Conservation (phyloP, 108 stramenopile species). For the Schizochytrium sp. region DNA sequence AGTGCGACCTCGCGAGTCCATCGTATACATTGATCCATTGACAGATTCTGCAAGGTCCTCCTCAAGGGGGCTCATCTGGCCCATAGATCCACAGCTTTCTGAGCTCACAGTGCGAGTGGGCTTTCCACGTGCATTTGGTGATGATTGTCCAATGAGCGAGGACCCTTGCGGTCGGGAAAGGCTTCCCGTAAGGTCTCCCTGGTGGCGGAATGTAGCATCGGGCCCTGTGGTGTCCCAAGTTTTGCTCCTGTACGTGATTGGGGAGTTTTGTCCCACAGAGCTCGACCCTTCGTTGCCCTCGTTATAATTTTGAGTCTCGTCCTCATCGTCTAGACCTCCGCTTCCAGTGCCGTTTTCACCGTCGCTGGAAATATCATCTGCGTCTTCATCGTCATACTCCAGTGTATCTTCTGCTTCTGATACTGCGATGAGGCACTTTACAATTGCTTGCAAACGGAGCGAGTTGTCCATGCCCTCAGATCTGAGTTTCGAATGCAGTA, state of each 20-base stretch:
- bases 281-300: not conserved
- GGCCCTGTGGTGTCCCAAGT: not conserved
- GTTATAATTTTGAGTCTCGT: not conserved
- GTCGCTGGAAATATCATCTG: constrained; percentile 11
- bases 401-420: constrained; percentile 15
- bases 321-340: not conserved
- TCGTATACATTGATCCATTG: not conserved
- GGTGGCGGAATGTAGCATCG: constrained; percentile 6
- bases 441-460: not conserved
- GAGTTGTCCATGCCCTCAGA: constrained; percentile 47
- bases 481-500: not conserved
- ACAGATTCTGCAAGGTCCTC: constrained; percentile 12
- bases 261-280: not conserved
- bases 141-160: not conserved
- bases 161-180: constrained; percentile 12
- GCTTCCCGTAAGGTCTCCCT: not conserved
- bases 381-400: constrained; percentile 18
- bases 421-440: constrained; percentile 24
- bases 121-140: not conserved
- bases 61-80: constrained; percentile 5
- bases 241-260: not conserved
- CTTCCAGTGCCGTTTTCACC: not conserved
- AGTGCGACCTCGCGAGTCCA: constrained; percentile 12
- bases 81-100: constrained; percentile 18
- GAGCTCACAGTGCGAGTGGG: constrained; percentile 1